Conservation (phyloP, 1,139 yeast genomes). For the Lodderomyces oxycetoniae region DNA sequence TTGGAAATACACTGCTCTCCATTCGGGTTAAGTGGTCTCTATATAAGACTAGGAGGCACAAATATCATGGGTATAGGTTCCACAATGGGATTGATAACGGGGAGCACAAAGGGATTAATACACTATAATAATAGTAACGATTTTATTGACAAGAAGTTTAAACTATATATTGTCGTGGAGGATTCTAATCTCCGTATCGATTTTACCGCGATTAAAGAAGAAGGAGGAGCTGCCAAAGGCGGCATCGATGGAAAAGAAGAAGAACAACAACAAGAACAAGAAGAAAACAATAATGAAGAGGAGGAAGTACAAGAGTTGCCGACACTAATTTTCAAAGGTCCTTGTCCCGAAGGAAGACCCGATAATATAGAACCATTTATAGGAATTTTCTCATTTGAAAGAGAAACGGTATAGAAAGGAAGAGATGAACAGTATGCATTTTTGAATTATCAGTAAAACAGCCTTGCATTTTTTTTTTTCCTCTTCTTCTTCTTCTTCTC, state of each 20-base stretch:
- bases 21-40: slow-evolving; percentile 53
- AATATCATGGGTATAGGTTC: slow-evolving; percentile 54
- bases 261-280: slow-evolving; percentile 6
- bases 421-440: too few species aligned
- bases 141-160: slow-evolving; percentile 45
- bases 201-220: slow-evolving; percentile 35
- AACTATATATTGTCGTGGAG: slow-evolving; percentile 48
- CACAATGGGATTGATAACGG: slow-evolving; percentile 55
- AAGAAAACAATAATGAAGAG: slow-evolving; percentile 7
- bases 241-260: not conserved
- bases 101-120: slow-evolving; percentile 46
- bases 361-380: slow-evolving; percentile 52
- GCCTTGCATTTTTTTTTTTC: too few species aligned
- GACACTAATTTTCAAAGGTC: slow-evolving; percentile 46
- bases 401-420: too few species aligned
- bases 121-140: slow-evolving; percentile 51
- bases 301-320: slow-evolving; percentile 26
- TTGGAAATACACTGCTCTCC: slow-evolving; percentile 57
- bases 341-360: slow-evolving; percentile 52
- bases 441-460: too few species aligned
- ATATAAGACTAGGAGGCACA: slow-evolving; percentile 49
- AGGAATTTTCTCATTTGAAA: slow-evolving; percentile 52
- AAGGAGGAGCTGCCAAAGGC: slow-evolving; percentile 9
- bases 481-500: too few species aligned
- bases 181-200: slow-evolving; percentile 49